Evolutionary conservation across 108 stramenopile genomes (phyloP).

Genomic region (Mediolabrus comicus): DNA sequence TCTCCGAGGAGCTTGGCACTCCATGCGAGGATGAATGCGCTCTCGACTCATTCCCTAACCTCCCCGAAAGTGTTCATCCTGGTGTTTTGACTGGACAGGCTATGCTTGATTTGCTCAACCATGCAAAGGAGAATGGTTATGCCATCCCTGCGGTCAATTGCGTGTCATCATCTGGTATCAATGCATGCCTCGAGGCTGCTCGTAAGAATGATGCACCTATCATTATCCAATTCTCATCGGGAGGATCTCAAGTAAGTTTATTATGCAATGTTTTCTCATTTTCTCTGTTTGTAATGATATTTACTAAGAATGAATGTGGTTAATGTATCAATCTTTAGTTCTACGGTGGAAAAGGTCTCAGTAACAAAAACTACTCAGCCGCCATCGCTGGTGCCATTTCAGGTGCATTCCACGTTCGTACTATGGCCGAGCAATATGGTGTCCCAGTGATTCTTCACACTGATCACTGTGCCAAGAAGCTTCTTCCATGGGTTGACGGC

Average conservation of each 20-base stretch:
- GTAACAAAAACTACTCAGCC: conserved; percentile 80
- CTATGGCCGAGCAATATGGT: conserved; percentile 93
- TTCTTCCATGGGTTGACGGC: conserved; percentile 93
- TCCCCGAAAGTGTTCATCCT: conserved; percentile 78
- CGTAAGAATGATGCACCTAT: conserved; percentile 86
- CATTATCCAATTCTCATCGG: conserved; percentile 89
- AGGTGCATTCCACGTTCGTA: conserved; percentile 91
- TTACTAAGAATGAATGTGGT: not conserved
- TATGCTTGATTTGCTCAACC: conserved; percentile 71
- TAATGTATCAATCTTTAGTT: conserved; percentile 42
- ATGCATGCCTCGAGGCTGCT: conserved; percentile 92
- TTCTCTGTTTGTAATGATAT: not conserved
- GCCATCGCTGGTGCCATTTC: conserved; percentile 89
- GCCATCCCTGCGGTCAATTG: conserved; percentile 96
- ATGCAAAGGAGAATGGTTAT: conserved; percentile 83
- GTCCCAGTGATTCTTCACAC: conserved; percentile 95
- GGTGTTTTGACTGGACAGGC: conserved; percentile 81
- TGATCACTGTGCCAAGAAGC: conserved; percentile 90
- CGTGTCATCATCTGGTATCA: conserved; percentile 86
- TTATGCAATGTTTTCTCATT: not conserved
- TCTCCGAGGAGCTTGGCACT: conserved; percentile 63
- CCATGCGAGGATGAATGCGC: conserved; percentile 84
- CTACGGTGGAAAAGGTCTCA: conserved; percentile 88
- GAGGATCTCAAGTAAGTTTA: conserved; percentile 67
- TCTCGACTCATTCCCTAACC: conserved; percentile 65